Base-by-base conservation (phyloP, 2,329 filamentous ascomycete species). In the Pseudodiploospora longispora region DNA sequence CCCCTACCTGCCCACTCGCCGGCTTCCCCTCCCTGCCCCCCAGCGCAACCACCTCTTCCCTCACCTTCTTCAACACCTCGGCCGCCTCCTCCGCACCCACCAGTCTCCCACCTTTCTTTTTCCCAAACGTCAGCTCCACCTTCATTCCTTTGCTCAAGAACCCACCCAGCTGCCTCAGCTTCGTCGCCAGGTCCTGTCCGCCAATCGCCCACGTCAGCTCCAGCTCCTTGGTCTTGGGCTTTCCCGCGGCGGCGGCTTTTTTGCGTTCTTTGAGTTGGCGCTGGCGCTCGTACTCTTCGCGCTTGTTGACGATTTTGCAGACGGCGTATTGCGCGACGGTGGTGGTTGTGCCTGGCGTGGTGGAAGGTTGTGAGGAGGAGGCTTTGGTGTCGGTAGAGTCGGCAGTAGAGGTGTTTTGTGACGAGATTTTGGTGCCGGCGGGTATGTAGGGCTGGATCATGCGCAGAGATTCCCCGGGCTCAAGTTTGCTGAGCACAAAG, bases 191-290 rank as follows among this genome's bases (percentile, higher is more conserved):
- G 67, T 96, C 90, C 59, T 91, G 77, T 9, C 64, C 59, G 48
- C 81, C 82, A 56, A 95, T 94, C 31, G 83, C 82, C 90, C 90
- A 97, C 62, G 88, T 91, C 55, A 97, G 55, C 66, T 96, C 90
- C n/a, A 96, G 63, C 59, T 83, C 83, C 68, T 96, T 96, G 10
- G 64, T 59, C 51, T 70, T 72, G 32, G 67, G 48, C 51, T 63
- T 60, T 49, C 66, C 57, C 54, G 55, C 53, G 47, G 68, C 65
- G 38, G 69, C 68, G 51, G 59, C 69, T 54, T 65, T 63, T 49
- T 68, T 67, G 51, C 65, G 68, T 48, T 70, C 64, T 49, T 71
- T 70, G 36, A 61, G 52, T 40, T 63, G 60, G 51, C 70, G 63
- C 47, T 66, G 63, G 42, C 60, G 62, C 63, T 52, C 70, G 55